These are phyloP conservation scores for Trichoderma polysporum DNA, from an alignment of 2,329 filamentous ascomycete species.

Conservation along the genomic window DNA sequence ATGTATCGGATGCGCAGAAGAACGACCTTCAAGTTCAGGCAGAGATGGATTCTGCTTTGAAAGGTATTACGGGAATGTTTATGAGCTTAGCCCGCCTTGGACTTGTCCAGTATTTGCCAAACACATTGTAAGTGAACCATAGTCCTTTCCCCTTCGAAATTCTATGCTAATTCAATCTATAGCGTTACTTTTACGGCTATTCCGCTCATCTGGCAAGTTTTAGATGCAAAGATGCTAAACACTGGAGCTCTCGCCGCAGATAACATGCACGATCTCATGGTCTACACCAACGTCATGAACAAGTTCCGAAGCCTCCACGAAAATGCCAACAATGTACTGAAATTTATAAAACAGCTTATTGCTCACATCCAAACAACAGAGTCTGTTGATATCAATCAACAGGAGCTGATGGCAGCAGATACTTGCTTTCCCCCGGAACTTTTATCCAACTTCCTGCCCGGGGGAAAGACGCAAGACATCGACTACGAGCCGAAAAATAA, in stretches of 20 bases:
- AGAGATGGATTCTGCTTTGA: conserved; percentile 9
- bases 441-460: not conserved
- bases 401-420: not conserved
- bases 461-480: not conserved
- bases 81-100: conserved; percentile 10
- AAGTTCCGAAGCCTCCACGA: conserved; percentile 11
- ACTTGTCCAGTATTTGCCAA: conserved; percentile 11
- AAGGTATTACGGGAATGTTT: not conserved
- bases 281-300: conserved; percentile 19
- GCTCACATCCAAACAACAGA: conserved; percentile 13
- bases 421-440: not conserved
- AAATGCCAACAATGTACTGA: conserved; percentile 10
- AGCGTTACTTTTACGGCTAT: conserved; percentile 10
- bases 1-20: not conserved
- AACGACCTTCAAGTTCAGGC: conserved; percentile 1
- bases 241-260: conserved; percentile 4
- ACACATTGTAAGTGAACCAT: conserved; percentile 7
- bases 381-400: not conserved
- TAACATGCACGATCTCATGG: conserved; percentile 9
- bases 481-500: not conserved
- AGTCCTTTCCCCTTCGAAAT: not conserved
- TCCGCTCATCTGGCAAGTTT: conserved; percentile 15
- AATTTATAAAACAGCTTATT: conserved; percentile 14
- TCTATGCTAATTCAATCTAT: not conserved
- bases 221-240: conserved; percentile 13